Conservation (phyloP, 1,284 basidiomycete species). For the Cutaneotrichosporon arboriforme region DNA sequence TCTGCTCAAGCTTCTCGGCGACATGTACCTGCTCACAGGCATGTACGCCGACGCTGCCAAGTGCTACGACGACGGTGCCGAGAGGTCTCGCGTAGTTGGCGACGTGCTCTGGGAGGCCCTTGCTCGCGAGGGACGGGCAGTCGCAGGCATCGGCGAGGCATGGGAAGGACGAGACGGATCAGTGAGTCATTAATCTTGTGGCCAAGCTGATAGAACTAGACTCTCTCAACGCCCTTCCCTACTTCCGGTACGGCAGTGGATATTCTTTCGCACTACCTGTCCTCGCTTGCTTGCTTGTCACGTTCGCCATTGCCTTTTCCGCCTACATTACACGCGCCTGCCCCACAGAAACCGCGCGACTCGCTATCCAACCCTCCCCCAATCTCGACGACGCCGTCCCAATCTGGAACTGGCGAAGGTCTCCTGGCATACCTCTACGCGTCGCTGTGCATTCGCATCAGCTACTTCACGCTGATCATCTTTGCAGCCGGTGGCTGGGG, state of each 20-base stretch:
- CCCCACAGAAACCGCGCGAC: constrained; percentile 27
- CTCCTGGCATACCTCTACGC: constrained; percentile 44
- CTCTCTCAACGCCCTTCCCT: constrained; percentile 34
- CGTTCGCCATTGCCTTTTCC: constrained; percentile 39
- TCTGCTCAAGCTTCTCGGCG: constrained; percentile 79
- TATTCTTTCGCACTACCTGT: constrained; percentile 39
- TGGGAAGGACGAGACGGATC: constrained; percentile 71
- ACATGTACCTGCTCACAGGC: constrained; percentile 78
- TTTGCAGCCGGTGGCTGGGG: constrained; percentile 87
- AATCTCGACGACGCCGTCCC: constrained; percentile 3
- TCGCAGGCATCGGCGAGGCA: constrained; percentile 68
- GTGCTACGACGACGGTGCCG: constrained; percentile 78
- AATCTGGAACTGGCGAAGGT: constrained; percentile 38
- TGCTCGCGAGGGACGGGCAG: constrained; percentile 74
- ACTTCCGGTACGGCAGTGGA: constrained; percentile 39
- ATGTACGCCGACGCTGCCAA: constrained; percentile 69
- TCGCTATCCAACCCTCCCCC: constrained; percentile 25
- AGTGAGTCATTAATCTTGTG: constrained; percentile 36
- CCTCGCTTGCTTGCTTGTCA: constrained; percentile 31
- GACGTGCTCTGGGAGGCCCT: constrained; percentile 84
- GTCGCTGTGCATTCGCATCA: constrained; percentile 38
- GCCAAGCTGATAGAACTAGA: constrained; percentile 15
- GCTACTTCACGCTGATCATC: constrained; percentile 55
- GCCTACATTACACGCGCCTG: constrained; percentile 34
- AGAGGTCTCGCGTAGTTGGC: constrained; percentile 62